Base-by-base conservation (phyloP, 805 yeast genomes). In the Lipomyces starkeyi region DNA sequence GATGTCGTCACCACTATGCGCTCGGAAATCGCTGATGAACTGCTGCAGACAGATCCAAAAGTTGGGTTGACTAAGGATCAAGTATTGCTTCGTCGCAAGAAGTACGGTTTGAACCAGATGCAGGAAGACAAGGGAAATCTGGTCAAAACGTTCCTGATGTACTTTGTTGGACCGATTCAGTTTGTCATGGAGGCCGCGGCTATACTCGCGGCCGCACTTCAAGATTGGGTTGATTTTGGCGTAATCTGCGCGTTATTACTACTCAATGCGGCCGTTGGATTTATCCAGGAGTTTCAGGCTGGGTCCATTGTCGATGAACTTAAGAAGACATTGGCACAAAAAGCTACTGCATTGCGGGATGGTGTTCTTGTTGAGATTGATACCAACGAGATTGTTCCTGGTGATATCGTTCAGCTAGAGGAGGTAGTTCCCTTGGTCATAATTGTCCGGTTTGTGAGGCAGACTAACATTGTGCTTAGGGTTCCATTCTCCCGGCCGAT, bases 171-270 rank as follows among this genome's bases (percentile, higher is more conserved):
- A 83, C 97, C 97, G 74, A 91, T 91, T 80, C 97, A 91, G 84
- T 91, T 91, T 88, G 97, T 91, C 78, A 91, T 91, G 97, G 97
- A 91, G 68, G 95, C 93, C 78, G 97, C 97, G 78, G 97, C 97
- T 76, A 85, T 91, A 73, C 84, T 91, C 81, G 97, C 97, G 78
- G 97, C 96, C 73, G 97, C 97, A 88, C 85, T 91, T 77, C 91
- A 91, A 84, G 97, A 93, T 85, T 93, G 97, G 97, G 97, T 93
- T 78, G 97, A 93, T 86, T 92, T 92, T 85, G 97, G 97, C 87
- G 97, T 93, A 79, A 93, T 93, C 80, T 87, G 90, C 81, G 97
- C 89, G 82, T 83, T 93, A 76, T 84, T 93, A 77, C 76, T 89
- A 81, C 87, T 93, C 80, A 93, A 93, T 83, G 97, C 97, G 73